A percentile compares a stretch with the other conserved stretches of the same genome.
Conservation (phyloP, 805 yeast species). For the Nakazawaea sp. region DNA sequence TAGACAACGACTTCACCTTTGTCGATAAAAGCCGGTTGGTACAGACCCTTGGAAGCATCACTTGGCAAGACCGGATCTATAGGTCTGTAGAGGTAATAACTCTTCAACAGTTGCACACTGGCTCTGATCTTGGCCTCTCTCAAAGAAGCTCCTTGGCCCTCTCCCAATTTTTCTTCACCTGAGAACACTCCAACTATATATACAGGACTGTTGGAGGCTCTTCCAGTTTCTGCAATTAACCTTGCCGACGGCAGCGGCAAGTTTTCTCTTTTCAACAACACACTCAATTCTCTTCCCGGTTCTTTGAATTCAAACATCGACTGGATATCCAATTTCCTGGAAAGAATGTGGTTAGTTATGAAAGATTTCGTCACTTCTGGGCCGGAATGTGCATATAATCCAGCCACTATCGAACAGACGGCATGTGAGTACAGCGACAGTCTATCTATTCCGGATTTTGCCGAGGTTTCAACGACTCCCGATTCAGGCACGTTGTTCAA, state of each 20-base stretch:
- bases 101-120: constrained; percentile 81
- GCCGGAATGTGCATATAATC: constrained; percentile 69
- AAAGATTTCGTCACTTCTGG: constrained; percentile 59
- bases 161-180: constrained; percentile 80
- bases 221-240: constrained; percentile 89
- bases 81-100: constrained; percentile 90
- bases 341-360: constrained; percentile 66
- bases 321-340: constrained; percentile 73
- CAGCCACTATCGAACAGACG: constrained; percentile 80
- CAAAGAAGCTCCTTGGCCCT: constrained; percentile 88
- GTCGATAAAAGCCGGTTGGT: constrained; percentile 28
- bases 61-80: constrained; percentile 56
- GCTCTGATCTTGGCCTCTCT: constrained; percentile 91
- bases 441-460: constrained; percentile 21
- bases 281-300: constrained; percentile 79
- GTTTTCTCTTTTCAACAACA: constrained; percentile 69
- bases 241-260: constrained; percentile 73
- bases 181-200: constrained; percentile 88
- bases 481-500: constrained; percentile 28
- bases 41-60: constrained; percentile 28
- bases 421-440: constrained; percentile 53
- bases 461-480: constrained; percentile 45
- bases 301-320: constrained; percentile 73
- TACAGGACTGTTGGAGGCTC: constrained; percentile 75
- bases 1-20: constrained; percentile 27